These are phyloP conservation scores for Taphrina communis DNA, from an alignment of 1,139 yeast genomes.

Conservation along the genomic window DNA sequence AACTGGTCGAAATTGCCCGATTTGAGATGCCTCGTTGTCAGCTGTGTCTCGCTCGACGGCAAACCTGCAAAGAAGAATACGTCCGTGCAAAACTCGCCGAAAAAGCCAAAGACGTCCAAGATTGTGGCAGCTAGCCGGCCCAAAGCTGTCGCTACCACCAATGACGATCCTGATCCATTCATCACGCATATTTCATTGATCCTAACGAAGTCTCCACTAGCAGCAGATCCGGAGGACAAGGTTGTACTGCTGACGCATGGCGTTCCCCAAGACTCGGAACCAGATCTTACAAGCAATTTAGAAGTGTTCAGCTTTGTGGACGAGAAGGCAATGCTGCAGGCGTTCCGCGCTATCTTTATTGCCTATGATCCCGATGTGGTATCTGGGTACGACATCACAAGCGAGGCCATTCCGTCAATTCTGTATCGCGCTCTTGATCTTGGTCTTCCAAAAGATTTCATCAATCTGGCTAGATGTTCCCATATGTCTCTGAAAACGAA, in stretches of 20 bases:
- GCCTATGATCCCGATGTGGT: conserved; percentile 39
- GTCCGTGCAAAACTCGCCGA: conserved; percentile 16
- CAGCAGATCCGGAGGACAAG: neutral
- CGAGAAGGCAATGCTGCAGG: conserved; percentile 25
- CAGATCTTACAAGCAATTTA: neutral
- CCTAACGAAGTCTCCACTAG: conserved; percentile 15
- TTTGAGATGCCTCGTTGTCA: conserved; percentile 21
- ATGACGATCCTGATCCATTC: conserved; percentile 17
- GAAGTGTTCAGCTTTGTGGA: conserved; percentile 10
- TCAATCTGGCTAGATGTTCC: conserved; percentile 31
- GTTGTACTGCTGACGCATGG: conserved; percentile 28
- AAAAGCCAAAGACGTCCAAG: conserved; percentile 22
- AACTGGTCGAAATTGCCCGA: conserved; percentile 26
- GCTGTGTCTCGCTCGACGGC: conserved; percentile 16
- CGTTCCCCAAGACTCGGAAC: neutral
- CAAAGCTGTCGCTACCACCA: neutral
- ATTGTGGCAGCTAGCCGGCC: neutral
- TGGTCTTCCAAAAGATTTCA: conserved; percentile 22
- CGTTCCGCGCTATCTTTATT: conserved; percentile 22
- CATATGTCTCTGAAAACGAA: conserved; percentile 33
- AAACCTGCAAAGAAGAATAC: conserved; percentile 1
- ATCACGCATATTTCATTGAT: conserved; percentile 15
- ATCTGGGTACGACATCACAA: conserved; percentile 34
- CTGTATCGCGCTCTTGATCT: conserved; percentile 27
- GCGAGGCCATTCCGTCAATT: conserved; percentile 37